These are phyloP conservation scores for Chaetoceros tenuissimus DNA, from an alignment of 108 stramenopile species.

Conservation along the genomic window DNA sequence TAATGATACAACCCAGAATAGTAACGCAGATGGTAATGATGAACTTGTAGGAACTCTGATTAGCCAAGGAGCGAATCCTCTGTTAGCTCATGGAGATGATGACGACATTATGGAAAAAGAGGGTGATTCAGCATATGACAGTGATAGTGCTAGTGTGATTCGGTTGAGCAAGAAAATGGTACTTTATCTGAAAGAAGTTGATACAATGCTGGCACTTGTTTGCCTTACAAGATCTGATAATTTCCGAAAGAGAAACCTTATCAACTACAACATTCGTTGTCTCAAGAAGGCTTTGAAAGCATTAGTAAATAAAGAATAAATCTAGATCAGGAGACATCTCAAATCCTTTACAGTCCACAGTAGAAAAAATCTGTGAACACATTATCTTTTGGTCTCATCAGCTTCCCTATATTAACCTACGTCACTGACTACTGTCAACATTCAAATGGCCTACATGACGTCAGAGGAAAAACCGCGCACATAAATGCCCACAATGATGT, in stretches of 20 bases:
- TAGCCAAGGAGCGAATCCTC: constrained; percentile 44
- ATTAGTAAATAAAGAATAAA: constrained; percentile 39
- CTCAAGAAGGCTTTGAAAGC: constrained; percentile 81
- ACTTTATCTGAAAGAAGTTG: constrained; percentile 91
- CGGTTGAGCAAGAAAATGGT: constrained; percentile 94
- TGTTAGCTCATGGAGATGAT: constrained; percentile 36
- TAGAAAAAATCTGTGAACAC: no score
- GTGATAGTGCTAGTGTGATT: constrained; percentile 87
- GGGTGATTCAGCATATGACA: constrained; percentile 88
- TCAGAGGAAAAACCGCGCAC: no score
- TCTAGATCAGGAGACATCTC: no score
- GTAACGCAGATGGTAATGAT: constrained; percentile 23
- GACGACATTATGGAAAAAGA: no score
- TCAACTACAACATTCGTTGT: constrained; percentile 96
- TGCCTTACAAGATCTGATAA: constrained; percentile 91
- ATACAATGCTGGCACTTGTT: constrained; percentile 93
- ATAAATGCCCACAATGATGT: no score
- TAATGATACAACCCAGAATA: constrained; percentile 3
- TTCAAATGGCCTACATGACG: no score
- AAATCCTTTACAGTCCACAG: no score
- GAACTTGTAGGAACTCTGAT: constrained; percentile 64
- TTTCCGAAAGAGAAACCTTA: constrained; percentile 88
- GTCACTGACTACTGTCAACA: no score
- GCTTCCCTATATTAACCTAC: no score
- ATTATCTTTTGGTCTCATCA: no score